These are phyloP conservation scores for Cotoneaster glaucophyllus DNA, from an alignment of 306 rosid genomes.

Conservation along the genomic window DNA sequence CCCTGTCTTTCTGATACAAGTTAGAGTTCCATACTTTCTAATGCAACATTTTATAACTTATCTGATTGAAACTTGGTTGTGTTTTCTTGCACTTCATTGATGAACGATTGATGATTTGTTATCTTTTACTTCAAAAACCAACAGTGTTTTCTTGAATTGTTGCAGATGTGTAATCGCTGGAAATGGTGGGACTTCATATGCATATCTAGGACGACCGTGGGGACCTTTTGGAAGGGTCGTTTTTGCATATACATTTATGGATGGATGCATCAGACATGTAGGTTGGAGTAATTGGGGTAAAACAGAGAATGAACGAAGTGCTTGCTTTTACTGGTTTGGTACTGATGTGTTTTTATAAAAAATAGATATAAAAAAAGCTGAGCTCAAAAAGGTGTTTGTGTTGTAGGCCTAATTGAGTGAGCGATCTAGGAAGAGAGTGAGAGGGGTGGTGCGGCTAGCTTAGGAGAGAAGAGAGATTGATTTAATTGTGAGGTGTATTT, in stretches of 20 bases:
- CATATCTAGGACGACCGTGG: slow-evolving; percentile 87
- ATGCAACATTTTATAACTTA: background rate
- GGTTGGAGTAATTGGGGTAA: slow-evolving; percentile 94
- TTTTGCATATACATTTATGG: slow-evolving; percentile 72
- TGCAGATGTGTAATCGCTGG: slow-evolving; percentile 83
- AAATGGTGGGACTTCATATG: slow-evolving; percentile 44
- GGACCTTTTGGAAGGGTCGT: slow-evolving; percentile 89
- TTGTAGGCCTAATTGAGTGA: too few species aligned
- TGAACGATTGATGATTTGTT: slow-evolving; percentile 10
- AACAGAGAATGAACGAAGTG: slow-evolving; percentile 59
- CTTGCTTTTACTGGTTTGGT: slow-evolving; percentile 84
- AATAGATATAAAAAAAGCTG: too few species aligned
- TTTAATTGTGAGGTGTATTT: too few species aligned
- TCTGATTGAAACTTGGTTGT: background rate
- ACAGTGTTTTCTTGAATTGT: background rate
- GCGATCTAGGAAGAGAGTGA: too few species aligned
- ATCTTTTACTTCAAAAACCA: too few species aligned
- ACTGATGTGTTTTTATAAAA: too few species aligned
- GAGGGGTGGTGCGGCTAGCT: too few species aligned
- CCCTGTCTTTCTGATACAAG: background rate
- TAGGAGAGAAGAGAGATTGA: too few species aligned
- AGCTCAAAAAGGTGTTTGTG: too few species aligned
- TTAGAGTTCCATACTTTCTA: background rate
- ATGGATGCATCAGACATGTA: slow-evolving; percentile 51
- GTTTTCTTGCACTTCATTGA: slow-evolving; percentile 1